phyloP scores from a whole-genome alignment of 495 filamentous ascomycete species.

The Penicillium paradoxum region DNA sequence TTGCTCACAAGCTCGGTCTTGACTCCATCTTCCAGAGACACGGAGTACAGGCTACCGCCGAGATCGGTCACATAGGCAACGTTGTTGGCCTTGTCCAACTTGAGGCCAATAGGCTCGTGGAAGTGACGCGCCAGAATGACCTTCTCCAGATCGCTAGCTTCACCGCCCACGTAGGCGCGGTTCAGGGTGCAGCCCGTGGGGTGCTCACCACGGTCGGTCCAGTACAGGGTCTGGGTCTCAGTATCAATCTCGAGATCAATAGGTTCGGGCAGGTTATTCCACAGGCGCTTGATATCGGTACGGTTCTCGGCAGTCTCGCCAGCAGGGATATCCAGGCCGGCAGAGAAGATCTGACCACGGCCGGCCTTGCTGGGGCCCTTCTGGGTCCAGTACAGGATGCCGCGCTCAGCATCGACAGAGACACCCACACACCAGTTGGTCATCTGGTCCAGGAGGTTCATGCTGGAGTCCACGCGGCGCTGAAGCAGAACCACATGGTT shows the following conservation, averaged over 20 bases:
- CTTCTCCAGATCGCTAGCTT: slow-evolving; percentile 17
- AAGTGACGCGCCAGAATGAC: slow-evolving; percentile 38
- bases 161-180: slow-evolving; percentile 17
- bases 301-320: slow-evolving; percentile 27
- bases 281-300: slow-evolving; percentile 40
- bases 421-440: slow-evolving; percentile 52
- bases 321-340: slow-evolving; percentile 31
- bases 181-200: slow-evolving; percentile 28
- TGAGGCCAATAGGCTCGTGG: slow-evolving; percentile 40
- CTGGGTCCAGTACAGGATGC: slow-evolving; percentile 54
- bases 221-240: slow-evolving; percentile 38
- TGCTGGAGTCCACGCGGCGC: slow-evolving; percentile 17
- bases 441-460: slow-evolving; percentile 22
- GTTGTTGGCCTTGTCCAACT: slow-evolving; percentile 32
- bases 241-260: slow-evolving; percentile 51
- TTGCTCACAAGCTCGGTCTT: slow-evolving; percentile 30
- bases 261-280: slow-evolving; percentile 45
- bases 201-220: slow-evolving; percentile 53
- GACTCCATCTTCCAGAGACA: slow-evolving; percentile 37
- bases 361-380: slow-evolving; percentile 47
- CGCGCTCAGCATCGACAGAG: slow-evolving; percentile 29
- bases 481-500: slow-evolving; percentile 40
- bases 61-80: slow-evolving; percentile 44
- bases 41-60: slow-evolving; percentile 42
- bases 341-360: slow-evolving; percentile 45